A percentile compares a stretch with the other conserved stretches of the same genome.
phyloP scores from a whole-genome alignment of 176 grass and related monocot species.

The Neostapfia colusana region DNA sequence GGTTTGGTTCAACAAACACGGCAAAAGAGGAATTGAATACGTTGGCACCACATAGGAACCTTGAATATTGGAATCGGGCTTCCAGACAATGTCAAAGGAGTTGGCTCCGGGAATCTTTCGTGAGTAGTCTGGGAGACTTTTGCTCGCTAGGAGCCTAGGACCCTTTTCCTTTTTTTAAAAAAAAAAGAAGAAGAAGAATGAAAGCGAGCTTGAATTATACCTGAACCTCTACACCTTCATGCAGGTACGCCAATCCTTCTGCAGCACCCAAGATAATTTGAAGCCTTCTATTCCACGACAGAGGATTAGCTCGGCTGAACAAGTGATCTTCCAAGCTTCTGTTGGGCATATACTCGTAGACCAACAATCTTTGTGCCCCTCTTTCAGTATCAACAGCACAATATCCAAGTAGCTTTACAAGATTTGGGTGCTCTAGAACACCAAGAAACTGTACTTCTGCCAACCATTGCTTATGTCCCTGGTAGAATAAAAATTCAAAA shows the following conservation, averaged over 20 bases:
- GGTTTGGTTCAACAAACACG: not conserved
- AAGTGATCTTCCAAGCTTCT: slow-evolving; percentile 93
- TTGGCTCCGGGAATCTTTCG: slow-evolving; percentile 33
- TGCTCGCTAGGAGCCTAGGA: not conserved
- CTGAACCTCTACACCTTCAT: slow-evolving; percentile 86
- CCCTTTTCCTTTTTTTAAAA: slow-evolving; percentile 16
- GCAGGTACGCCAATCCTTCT: slow-evolving; percentile 80
- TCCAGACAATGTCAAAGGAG: slow-evolving; percentile 28
- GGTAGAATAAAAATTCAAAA: slow-evolving; percentile 29
- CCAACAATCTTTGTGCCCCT: slow-evolving; percentile 71
- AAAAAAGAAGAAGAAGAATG: not conserved
- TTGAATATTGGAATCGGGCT: slow-evolving; percentile 4
- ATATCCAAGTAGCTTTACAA: slow-evolving; percentile 88
- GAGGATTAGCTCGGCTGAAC: slow-evolving; percentile 56
- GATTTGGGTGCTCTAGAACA: slow-evolving; percentile 90
- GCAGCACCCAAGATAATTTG: slow-evolving; percentile 85
- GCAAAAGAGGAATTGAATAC: slow-evolving; percentile 24
- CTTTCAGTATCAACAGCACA: slow-evolving; percentile 77
- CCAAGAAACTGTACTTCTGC: slow-evolving; percentile 96
- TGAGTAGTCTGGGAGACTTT: slow-evolving; percentile 9
- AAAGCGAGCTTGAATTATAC: slow-evolving; percentile 36
- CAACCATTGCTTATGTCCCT: slow-evolving; percentile 98
- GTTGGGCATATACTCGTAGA: slow-evolving; percentile 94
- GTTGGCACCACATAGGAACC: not conserved
- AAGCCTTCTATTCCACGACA: slow-evolving; percentile 81